phyloP scores from a whole-genome alignment of 495 filamentous ascomycete species.

The Tuber indicum region DNA sequence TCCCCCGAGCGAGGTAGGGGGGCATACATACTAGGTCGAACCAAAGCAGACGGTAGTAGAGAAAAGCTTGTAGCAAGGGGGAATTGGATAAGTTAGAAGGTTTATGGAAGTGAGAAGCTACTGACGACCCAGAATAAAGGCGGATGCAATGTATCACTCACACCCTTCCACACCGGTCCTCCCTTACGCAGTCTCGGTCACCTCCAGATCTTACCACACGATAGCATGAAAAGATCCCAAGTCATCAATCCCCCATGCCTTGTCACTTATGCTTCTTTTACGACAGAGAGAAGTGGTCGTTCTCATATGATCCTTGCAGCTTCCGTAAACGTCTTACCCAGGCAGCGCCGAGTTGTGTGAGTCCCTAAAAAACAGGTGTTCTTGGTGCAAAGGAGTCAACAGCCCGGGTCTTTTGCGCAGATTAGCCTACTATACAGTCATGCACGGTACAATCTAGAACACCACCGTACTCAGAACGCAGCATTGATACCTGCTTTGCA shows the following conservation, averaged over 20 bases:
- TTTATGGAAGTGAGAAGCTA: not conserved
- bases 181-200: not conserved
- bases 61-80: not conserved
- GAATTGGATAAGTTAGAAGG: not conserved
- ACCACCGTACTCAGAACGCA: not conserved
- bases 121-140: not conserved
- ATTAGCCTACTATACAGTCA: not conserved
- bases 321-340: not conserved
- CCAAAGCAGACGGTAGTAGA: not conserved
- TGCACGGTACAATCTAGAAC: not conserved
- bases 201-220: not conserved
- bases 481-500: no score
- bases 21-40: not conserved
- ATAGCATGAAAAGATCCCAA: not conserved
- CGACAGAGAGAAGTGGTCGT: not conserved
- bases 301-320: not conserved
- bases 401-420: not conserved
- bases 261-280: not conserved
- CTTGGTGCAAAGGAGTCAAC: not conserved
- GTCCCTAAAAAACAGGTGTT: not conserved
- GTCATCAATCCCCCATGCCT: not conserved
- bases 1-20: not conserved
- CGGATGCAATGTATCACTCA: not conserved
- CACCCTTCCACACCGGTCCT: not conserved
- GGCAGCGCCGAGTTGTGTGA: not conserved